Conservation (phyloP, 441 rosid genomes). For the Erodium moschatum region DNA sequence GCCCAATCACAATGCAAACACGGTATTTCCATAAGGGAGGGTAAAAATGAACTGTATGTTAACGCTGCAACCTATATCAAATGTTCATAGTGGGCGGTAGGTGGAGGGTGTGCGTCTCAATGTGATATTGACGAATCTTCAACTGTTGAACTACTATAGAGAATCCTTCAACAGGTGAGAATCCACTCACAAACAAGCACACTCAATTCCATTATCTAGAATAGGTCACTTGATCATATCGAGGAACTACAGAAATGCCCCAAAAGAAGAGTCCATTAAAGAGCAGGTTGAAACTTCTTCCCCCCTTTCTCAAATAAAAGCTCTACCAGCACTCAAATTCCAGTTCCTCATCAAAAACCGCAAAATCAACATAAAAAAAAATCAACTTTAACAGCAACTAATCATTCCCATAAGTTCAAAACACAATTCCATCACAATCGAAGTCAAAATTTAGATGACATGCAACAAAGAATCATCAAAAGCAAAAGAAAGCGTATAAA, state of each 20-base stretch:
- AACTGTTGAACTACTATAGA: background rate
- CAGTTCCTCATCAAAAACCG: background rate
- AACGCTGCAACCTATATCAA: background rate
- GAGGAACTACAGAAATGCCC: background rate
- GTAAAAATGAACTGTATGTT: background rate
- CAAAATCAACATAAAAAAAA: background rate
- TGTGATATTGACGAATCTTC: background rate
- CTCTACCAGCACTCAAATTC: conserved; percentile 8
- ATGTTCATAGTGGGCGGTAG: background rate
- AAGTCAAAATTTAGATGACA: background rate
- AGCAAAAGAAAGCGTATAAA: background rate
- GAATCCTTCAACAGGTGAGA: background rate
- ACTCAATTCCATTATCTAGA: background rate
- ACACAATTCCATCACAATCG: background rate
- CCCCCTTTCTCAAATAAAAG: background rate
- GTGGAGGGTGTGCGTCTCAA: background rate
- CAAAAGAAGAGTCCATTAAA: conserved; percentile 1
- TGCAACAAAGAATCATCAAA: background rate
- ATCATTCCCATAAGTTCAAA: background rate
- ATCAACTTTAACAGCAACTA: conserved; percentile 1
- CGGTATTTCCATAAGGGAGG: background rate
- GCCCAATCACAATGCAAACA: background rate
- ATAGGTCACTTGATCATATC: background rate
- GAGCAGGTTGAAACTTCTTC: conserved; percentile 1
- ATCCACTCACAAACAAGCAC: background rate